Conservation (phyloP, 257 asterid species). For the Lycium ferocissimum region DNA sequence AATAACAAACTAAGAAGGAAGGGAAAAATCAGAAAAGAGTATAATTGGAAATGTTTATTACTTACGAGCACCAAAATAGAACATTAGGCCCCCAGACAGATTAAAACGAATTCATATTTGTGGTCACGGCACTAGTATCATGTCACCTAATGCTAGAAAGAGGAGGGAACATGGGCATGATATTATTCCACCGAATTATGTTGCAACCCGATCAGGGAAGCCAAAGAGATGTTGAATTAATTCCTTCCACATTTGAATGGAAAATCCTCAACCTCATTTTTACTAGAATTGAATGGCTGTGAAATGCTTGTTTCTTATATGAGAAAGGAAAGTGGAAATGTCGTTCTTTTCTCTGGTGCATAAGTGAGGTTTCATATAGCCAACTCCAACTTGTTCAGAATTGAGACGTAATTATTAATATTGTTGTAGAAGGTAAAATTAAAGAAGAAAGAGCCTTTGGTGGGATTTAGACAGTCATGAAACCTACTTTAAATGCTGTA, state of each 20-base stretch:
- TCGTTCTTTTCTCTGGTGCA: no score
- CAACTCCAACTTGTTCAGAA: no score
- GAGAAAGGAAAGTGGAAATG: no score
- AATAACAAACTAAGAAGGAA: neutral
- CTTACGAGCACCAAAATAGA: neutral
- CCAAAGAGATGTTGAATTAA: neutral
- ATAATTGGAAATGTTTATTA: neutral
- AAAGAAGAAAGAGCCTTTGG: neutral
- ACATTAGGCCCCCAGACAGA: neutral
- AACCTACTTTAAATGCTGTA: neutral
- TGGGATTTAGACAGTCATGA: neutral
- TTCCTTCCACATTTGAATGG: neutral
- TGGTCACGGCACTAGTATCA: constrained; percentile 26
- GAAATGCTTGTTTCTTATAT: neutral
- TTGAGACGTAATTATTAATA: no score
- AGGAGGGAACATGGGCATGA: neutral
- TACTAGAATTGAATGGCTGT: neutral
- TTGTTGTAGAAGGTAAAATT: no score
- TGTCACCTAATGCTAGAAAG: constrained; percentile 26
- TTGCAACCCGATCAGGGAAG: neutral
- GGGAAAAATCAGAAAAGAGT: neutral
- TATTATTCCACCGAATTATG: constrained; percentile 19
- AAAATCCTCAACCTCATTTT: neutral
- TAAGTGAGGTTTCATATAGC: no score
- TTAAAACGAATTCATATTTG: neutral